A percentile compares a stretch with the other conserved stretches of the same genome.
Evolutionary conservation across 768 basidiomycete genomes (phyloP).

Genomic region (Mycena amicta): DNA sequence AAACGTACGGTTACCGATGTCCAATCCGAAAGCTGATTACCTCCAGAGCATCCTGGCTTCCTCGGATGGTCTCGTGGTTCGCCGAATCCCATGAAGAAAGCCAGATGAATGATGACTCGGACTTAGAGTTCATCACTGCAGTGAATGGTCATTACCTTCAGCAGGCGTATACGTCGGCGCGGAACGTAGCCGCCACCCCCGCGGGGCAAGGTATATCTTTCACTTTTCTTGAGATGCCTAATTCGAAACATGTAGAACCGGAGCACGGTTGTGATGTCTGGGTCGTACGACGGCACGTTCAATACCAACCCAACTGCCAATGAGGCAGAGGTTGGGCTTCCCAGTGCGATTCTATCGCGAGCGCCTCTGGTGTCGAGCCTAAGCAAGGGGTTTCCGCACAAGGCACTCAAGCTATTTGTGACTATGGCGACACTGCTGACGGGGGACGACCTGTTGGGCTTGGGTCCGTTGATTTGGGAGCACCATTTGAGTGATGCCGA

Average conservation of each 20-base stretch:
- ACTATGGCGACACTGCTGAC: slow-evolving; percentile 57
- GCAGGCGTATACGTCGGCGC: slow-evolving; percentile 53
- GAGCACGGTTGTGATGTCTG: slow-evolving; percentile 42
- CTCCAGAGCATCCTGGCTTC: slow-evolving; percentile 49
- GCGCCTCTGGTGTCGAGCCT: slow-evolving; percentile 45
- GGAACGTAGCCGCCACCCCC: slow-evolving; percentile 46
- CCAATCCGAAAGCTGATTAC: not conserved
- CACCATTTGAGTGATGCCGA: slow-evolving; percentile 49
- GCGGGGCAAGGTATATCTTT: slow-evolving; percentile 42
- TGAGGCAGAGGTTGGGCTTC: slow-evolving; percentile 32
- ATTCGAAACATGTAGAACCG: slow-evolving; percentile 41
- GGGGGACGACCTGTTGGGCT: slow-evolving; percentile 47
- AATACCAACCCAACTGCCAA: slow-evolving; percentile 14
- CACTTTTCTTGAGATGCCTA: too few species aligned
- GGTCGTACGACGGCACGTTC: slow-evolving; percentile 26
- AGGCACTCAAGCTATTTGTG: slow-evolving; percentile 63
- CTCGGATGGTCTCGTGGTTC: slow-evolving; percentile 48
- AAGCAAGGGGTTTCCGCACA: slow-evolving; percentile 45
- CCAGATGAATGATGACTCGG: slow-evolving; percentile 40
- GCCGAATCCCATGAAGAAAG: slow-evolving; percentile 38
- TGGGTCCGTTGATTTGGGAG: slow-evolving; percentile 63
- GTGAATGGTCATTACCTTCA: slow-evolving; percentile 48
- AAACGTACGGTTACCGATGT: too few species aligned
- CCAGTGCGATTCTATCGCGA: slow-evolving; percentile 38
- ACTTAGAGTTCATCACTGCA: slow-evolving; percentile 45